Evolutionary conservation across 202 grass and related monocot genomes (phyloP).

Genomic region (Schoenoplectus tabernaemontani): DNA sequence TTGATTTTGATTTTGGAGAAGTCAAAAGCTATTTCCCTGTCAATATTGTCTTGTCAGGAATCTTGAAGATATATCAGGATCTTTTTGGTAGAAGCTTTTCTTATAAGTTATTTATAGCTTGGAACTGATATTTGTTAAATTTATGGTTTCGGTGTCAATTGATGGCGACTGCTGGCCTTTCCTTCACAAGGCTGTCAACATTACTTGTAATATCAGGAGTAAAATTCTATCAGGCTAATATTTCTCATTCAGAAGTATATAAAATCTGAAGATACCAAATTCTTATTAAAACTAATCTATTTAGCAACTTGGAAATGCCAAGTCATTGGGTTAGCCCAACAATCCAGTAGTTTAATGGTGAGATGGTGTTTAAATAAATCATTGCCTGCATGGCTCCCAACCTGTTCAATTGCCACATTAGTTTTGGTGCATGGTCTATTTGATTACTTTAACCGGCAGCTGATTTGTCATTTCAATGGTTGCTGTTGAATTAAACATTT

Average conservation of each 20-base stretch:
- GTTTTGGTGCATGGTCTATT: constrained; percentile 5
- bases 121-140: constrained; percentile 2
- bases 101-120: constrained; percentile 21
- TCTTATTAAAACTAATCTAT: neutral
- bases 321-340: neutral
- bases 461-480: neutral
- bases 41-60: constrained; percentile 80
- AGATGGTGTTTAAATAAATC: neutral
- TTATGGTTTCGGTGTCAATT: neutral
- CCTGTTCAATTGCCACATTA: neutral
- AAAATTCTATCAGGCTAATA: neutral
- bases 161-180: neutral
- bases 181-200: neutral
- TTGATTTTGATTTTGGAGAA: constrained; percentile 86
- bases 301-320: neutral
- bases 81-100: constrained; percentile 67
- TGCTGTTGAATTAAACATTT: neutral
- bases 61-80: constrained; percentile 95
- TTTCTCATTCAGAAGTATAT: neutral
- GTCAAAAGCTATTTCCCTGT: constrained; percentile 92
- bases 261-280: neutral
- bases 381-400: neutral
- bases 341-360: neutral
- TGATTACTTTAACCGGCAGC: neutral
- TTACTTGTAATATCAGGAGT: neutral